Base-by-base conservation (phyloP, 2,329 filamentous ascomycete genomes). In the Xylariaceae sp. region DNA sequence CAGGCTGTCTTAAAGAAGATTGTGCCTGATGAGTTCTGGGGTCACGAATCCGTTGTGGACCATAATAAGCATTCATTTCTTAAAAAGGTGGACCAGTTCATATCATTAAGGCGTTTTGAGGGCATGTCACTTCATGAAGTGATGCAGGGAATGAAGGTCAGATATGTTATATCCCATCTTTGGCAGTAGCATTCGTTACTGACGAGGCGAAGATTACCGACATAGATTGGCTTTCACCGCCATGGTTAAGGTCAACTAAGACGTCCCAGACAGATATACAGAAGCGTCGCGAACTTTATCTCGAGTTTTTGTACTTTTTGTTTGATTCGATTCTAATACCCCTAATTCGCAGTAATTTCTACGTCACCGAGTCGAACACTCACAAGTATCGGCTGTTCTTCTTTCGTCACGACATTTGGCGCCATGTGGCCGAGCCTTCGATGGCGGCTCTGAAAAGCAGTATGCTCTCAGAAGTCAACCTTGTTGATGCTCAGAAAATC, bases 401-500 rank as follows among this genome's bases (percentile, higher is more conserved):
- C 74, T 98, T 97, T 70, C 89, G 93, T 3, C 95, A 99, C 62
- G 95, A 99, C 72, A 80, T 95, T 9, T 99, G 95, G 95, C 85
- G 84, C 48, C 81, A 81, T 41, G 73, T 98, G 32, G 85, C 88
- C 1, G 87, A 93, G 64, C 89, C 92, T 6, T 85, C 88, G 0
- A 77, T 97, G 69, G 72, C 79, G 1, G 75, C 76, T 0, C 75
- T 98, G 20, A 95, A 89, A 67, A 64, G 75, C 1, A 81, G 76
- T 7, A 91, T 96, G 83, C 91, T 97, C 60, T 89, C 95, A 62
- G 89, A 95, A 65, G 76, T 97, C 41, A 84, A 81, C 42, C 67
- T 79, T 0, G 77, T 79, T 0, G 77, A 81, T 9, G 87, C 87
- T 0, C 74, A 79, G 19, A 76, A 74, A 9, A 77, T 89, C 19